Evolutionary conservation across 2,329 filamentous ascomycete genomes (phyloP).

Genomic region (Cadophora sp.): DNA sequence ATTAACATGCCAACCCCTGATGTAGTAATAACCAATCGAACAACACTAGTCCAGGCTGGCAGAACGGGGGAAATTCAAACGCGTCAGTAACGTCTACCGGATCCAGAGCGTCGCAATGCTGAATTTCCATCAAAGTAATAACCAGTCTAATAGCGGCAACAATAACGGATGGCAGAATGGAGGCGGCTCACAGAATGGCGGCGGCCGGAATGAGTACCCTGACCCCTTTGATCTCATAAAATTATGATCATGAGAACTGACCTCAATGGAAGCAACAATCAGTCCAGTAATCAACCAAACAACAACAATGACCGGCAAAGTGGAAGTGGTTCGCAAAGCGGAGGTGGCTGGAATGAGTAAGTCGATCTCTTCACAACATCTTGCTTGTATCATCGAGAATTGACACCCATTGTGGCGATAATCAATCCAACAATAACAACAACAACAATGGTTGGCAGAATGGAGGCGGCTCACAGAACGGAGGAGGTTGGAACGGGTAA

Average conservation of each 20-base stretch:
- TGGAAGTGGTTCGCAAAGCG: background rate
- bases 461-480: conserved; percentile 3
- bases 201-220: background rate
- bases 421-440: conserved; percentile 6
- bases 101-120: background rate
- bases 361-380: background rate
- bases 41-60: background rate
- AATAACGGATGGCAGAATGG: conserved; percentile 4
- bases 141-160: conserved; percentile 7
- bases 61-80: conserved; percentile 8
- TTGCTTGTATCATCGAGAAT: background rate
- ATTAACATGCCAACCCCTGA: background rate
- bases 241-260: background rate
- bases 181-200: conserved; percentile 2
- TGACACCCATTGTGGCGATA: background rate
- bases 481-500: conserved; percentile 9
- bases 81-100: background rate
- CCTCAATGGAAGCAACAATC: background rate
- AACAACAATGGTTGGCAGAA: conserved; percentile 13
- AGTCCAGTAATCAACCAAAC: conserved; percentile 1
- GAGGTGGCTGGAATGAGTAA: background rate
- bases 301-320: background rate
- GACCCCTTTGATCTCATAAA: background rate
- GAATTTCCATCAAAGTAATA: background rate
- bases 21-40: conserved; percentile 12